phyloP scores from a whole-genome alignment of 2,329 filamentous ascomycete genomes.

The Orbilia quercus region DNA sequence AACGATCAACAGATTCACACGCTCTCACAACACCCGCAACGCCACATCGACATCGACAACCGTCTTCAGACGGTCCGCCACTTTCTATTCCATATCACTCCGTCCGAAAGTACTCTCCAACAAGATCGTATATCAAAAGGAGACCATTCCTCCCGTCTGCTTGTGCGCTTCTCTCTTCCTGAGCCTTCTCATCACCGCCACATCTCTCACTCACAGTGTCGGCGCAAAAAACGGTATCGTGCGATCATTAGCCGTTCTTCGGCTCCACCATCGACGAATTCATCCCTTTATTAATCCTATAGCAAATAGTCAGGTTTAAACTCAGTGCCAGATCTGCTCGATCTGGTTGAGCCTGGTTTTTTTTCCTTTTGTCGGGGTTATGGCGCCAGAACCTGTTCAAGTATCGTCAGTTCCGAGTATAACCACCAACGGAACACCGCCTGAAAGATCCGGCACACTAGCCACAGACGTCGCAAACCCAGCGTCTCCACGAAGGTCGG shows the following conservation, averaged over 20 bases:
- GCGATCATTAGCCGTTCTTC: not conserved
- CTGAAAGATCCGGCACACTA: slow-evolving; percentile 52
- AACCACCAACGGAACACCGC: slow-evolving; percentile 55
- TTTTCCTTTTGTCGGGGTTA: slow-evolving; percentile 18
- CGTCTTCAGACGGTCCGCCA: not conserved
- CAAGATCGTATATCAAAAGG: not conserved
- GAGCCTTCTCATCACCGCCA: slow-evolving; percentile 24
- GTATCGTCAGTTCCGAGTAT: slow-evolving; percentile 54
- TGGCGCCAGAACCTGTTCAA: slow-evolving; percentile 55
- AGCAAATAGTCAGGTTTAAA: not conserved
- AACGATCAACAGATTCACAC: slow-evolving; percentile 33
- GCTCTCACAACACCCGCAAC: slow-evolving; percentile 27
- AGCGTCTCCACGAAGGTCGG: slow-evolving; percentile 52
- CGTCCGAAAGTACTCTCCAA: not conserved
- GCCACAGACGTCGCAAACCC: slow-evolving; percentile 50
- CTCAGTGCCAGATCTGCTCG: not conserved
- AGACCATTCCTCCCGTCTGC: not conserved
- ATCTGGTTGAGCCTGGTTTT: slow-evolving; percentile 18
- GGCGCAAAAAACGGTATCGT: slow-evolving; percentile 1
- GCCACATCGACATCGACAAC: slow-evolving; percentile 31
- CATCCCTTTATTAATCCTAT: not conserved
- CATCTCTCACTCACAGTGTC: not conserved
- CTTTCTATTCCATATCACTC: too few relatives aligned
- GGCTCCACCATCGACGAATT: not conserved
- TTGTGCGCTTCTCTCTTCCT: too few relatives aligned